Conservation (phyloP, 2,329 filamentous ascomycete genomes). For the Stemphylium lycopersici region DNA sequence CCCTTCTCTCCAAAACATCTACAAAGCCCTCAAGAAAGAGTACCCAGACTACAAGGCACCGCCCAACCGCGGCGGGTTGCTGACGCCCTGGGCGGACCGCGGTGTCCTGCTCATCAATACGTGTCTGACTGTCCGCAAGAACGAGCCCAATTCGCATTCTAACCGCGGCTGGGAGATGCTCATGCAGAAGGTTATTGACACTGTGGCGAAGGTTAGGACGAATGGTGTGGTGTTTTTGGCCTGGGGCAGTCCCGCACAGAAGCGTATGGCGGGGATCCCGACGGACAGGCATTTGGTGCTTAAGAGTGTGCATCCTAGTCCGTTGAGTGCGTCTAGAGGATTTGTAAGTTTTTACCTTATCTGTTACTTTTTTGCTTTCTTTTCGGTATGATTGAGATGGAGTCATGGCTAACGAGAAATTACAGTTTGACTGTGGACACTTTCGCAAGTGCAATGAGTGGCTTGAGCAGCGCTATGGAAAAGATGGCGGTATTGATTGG, state of each 20-base stretch:
- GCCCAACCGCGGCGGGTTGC: conserved; percentile 76
- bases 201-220: conserved; percentile 76
- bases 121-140: conserved; percentile 88
- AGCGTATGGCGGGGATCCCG: conserved; percentile 77
- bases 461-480: conserved; percentile 78
- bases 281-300: conserved; percentile 78
- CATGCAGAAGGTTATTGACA: conserved; percentile 89
- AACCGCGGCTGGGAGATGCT: conserved; percentile 91
- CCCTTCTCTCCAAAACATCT: conserved; percentile 92
- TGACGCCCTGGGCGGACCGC: conserved; percentile 92
- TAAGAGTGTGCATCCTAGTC: conserved; percentile 88
- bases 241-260: conserved; percentile 86
- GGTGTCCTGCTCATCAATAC: conserved; percentile 95
- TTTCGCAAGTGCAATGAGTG: conserved; percentile 85
- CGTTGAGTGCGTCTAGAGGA: conserved; percentile 81
- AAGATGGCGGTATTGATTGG: conserved; percentile 86
- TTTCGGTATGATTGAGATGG: too few relatives aligned
- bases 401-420: conserved; percentile 41
- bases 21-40: conserved; percentile 83
- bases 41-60: conserved; percentile 81
- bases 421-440: conserved; percentile 74
- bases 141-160: conserved; percentile 84
- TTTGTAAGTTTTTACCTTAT: too few relatives aligned
- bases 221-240: conserved; percentile 92
- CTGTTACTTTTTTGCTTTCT: too few relatives aligned